Percentiles rank a stretch among this genome's conserved stretches.
These are phyloP conservation scores for Dichomitus squalens DNA, from an alignment of 1,284 basidiomycete species.

Conservation along the genomic window DNA sequence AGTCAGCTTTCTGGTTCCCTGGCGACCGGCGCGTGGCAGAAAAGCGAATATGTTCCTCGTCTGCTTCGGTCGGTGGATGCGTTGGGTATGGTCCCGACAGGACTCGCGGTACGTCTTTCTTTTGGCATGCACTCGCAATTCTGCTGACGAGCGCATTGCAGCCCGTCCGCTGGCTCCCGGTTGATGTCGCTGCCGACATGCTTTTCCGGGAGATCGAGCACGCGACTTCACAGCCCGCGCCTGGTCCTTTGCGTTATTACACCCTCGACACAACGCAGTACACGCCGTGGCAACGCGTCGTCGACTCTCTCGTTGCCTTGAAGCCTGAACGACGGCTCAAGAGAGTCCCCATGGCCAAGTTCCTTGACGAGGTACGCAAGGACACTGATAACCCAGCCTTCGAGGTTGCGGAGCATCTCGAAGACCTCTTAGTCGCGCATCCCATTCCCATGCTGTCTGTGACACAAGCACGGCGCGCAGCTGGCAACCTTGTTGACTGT, in stretches of 20 bases:
- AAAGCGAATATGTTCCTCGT: constrained; percentile 24
- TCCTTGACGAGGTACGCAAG: constrained; percentile 5
- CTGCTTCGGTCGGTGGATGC: constrained; percentile 15
- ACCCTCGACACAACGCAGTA: constrained; percentile 4
- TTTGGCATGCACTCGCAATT: too few species aligned
- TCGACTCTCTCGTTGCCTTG: neutral
- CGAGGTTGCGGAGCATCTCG: constrained; percentile 5
- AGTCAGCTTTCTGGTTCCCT: constrained; percentile 25
- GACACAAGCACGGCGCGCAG: constrained; percentile 2
- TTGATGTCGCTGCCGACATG: constrained; percentile 8
- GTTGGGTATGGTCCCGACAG: constrained; percentile 19
- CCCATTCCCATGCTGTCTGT: constrained; percentile 3
- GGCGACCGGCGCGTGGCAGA: constrained; percentile 24
- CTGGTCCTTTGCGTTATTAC: constrained; percentile 3
- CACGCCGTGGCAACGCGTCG: constrained; percentile 6
- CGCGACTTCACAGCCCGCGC: neutral
- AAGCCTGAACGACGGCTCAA: neutral
- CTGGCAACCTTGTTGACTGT: constrained; percentile 1
- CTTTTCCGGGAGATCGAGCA: constrained; percentile 9
- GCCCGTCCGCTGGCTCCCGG: constrained; percentile 11
- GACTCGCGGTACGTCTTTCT: constrained; percentile 9
- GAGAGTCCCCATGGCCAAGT: constrained; percentile 1
- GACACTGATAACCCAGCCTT: neutral
- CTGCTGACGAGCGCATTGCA: neutral
- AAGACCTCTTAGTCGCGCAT: constrained; percentile 3